These are phyloP conservation scores for Corniculantispora saksenae DNA, from an alignment of 2,329 filamentous ascomycete genomes.

Conservation along the genomic window DNA sequence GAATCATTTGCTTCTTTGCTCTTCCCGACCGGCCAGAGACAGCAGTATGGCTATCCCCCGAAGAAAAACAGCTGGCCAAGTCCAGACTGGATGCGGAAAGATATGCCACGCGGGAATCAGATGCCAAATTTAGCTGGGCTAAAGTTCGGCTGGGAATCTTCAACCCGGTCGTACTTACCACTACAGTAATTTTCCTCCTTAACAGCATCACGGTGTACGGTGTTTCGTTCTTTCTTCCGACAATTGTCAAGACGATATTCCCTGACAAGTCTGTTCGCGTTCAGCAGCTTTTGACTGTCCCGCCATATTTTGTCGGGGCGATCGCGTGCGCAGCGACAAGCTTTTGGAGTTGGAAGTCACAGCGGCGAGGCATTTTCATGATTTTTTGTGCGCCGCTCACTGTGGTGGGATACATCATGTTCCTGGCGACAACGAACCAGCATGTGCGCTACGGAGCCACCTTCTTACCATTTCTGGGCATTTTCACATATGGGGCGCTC, in stretches of 20 bases:
- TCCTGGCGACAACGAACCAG: constrained; percentile 54
- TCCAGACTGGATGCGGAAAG: constrained; percentile 61
- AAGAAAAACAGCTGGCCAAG: constrained; percentile 64
- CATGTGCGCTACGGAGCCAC: constrained; percentile 65
- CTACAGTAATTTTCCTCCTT: constrained; percentile 60
- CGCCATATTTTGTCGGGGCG: constrained; percentile 7
- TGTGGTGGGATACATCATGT: constrained; percentile 69
- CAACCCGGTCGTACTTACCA: constrained; percentile 55
- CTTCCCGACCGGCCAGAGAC: constrained; percentile 67
- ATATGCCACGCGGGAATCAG: constrained; percentile 55
- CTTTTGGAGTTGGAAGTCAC: constrained; percentile 14
- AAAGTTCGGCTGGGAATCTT: constrained; percentile 65
- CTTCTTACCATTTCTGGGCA: constrained; percentile 64
- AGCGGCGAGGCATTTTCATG: constrained; percentile 45
- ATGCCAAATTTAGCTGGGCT: constrained; percentile 57
- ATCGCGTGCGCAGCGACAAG: constrained; percentile 3
- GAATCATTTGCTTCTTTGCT: constrained; percentile 59
- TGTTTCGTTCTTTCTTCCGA: constrained; percentile 70
- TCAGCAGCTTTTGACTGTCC: constrained; percentile 52
- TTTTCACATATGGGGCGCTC: constrained; percentile 63
- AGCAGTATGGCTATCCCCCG: constrained; percentile 62
- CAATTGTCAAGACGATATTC: constrained; percentile 70
- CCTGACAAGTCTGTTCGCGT: constrained; percentile 55
- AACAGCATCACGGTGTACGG: constrained; percentile 73
- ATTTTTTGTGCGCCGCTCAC: constrained; percentile 60